Percentiles rank a stretch among this genome's conserved stretches.
Evolutionary conservation across 2,329 filamentous ascomycete genomes (phyloP).

Genomic region (Sporothrix brasiliensis): DNA sequence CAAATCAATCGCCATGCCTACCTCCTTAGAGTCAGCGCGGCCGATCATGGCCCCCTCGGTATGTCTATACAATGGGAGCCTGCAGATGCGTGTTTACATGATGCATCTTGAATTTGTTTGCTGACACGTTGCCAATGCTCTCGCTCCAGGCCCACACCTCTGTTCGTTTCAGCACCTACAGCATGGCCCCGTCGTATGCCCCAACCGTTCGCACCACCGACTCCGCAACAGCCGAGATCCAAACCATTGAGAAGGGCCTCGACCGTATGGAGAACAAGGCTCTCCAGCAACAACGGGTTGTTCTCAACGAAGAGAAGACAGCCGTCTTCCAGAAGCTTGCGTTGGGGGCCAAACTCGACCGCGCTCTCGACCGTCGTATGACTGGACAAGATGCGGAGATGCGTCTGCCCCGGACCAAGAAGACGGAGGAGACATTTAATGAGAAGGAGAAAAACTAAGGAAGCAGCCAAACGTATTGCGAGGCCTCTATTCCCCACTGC

Average conservation of each 20-base stretch:
- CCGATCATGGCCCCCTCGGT: slow-evolving; percentile 67
- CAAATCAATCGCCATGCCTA: slow-evolving; percentile 50
- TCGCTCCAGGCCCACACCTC: slow-evolving; percentile 54
- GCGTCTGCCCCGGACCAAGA: slow-evolving; percentile 52
- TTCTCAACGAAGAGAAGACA: slow-evolving; percentile 75
- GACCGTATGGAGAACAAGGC: slow-evolving; percentile 90
- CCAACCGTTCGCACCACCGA: slow-evolving; percentile 57
- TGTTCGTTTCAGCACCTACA: slow-evolving; percentile 63
- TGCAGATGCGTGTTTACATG: too few species aligned
- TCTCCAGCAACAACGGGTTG: slow-evolving; percentile 78
- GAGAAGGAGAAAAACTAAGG: slow-evolving; percentile 46
- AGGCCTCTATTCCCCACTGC: not conserved
- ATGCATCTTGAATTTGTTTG: not conserved
- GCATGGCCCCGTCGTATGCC: slow-evolving; percentile 63
- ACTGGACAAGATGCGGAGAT: slow-evolving; percentile 86
- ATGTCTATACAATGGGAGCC: slow-evolving; percentile 43
- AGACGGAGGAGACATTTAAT: slow-evolving; percentile 31
- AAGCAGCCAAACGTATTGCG: too few species aligned
- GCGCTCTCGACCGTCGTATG: slow-evolving; percentile 84
- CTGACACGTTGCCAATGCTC: not conserved
- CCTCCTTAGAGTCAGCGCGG: slow-evolving; percentile 62
- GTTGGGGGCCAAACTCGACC: slow-evolving; percentile 85
- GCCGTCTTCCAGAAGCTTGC: slow-evolving; percentile 84
- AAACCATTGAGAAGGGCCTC: slow-evolving; percentile 75
- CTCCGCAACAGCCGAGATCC: slow-evolving; percentile 60